These are phyloP conservation scores for Arthromyces matolae DNA, from an alignment of 768 basidiomycete species.

Conservation along the genomic window DNA sequence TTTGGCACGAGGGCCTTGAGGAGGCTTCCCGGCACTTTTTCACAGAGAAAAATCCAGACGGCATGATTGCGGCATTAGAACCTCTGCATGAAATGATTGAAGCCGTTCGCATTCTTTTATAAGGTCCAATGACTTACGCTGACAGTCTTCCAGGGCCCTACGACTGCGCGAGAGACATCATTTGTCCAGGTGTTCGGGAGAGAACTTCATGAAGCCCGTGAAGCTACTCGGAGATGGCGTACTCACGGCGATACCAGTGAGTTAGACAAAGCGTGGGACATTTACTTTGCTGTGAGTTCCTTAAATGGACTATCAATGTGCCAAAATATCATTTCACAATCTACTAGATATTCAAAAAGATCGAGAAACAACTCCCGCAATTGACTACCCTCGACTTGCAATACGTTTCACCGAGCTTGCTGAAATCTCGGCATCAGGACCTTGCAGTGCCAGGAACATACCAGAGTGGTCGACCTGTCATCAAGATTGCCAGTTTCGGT, in stretches of 20 bases:
- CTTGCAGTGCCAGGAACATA: constrained; percentile 98
- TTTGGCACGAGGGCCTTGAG: constrained; percentile 98
- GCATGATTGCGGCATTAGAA: constrained; percentile 91
- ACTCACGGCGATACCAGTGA: constrained; percentile 84
- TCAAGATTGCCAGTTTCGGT: constrained; percentile 80
- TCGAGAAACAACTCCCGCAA: constrained; percentile 89
- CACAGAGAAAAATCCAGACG: constrained; percentile 94
- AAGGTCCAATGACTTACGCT: neutral
- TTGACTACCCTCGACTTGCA: constrained; percentile 90
- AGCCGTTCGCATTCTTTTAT: constrained; percentile 25
- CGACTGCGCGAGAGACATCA: constrained; percentile 90
- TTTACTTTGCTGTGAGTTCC: constrained; percentile 91
- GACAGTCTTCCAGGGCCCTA: constrained; percentile 63
- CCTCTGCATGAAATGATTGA: constrained; percentile 93
- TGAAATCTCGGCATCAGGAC: constrained; percentile 86
- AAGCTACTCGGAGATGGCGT: constrained; percentile 84
- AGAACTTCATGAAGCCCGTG: constrained; percentile 88
- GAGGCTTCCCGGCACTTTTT: constrained; percentile 96
- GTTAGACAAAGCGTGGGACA: constrained; percentile 97
- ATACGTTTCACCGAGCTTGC: constrained; percentile 91
- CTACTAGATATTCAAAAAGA: constrained; percentile 85
- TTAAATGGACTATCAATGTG: constrained; percentile 21
- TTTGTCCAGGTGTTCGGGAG: constrained; percentile 93
- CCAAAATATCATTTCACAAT: neutral
- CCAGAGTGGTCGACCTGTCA: constrained; percentile 79